Evolutionary conservation across 331 rosid genomes (phyloP).

Genomic region (Rosa hybrid): DNA sequence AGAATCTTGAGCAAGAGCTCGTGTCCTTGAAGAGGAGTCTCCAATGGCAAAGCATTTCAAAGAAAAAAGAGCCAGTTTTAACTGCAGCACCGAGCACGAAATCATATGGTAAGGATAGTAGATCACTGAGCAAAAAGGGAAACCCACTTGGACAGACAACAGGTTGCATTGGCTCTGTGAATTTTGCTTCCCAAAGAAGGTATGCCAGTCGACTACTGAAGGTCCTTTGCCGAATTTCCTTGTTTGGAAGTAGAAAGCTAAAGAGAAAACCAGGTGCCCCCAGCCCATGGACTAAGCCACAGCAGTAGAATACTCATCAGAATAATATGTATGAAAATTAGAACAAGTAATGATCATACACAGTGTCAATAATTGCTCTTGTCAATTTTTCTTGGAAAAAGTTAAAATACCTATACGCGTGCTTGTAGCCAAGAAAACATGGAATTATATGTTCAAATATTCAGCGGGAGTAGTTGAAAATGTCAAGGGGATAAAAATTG

Average conservation of each 20-base stretch:
- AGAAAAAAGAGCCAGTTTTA: conserved; percentile 42
- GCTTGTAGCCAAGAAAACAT: not conserved
- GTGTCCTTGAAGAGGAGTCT: conserved; percentile 63
- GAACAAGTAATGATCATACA: conserved; percentile 7
- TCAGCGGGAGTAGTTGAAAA: not conserved
- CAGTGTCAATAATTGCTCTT: conserved; percentile 9
- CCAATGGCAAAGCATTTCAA: conserved; percentile 50
- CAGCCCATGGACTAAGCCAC: conserved; percentile 38
- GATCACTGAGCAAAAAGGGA: conserved; percentile 53
- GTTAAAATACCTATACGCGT: not conserved
- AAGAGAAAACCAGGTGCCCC: conserved; percentile 52
- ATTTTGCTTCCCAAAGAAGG: conserved; percentile 66
- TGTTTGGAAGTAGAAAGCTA: conserved; percentile 61
- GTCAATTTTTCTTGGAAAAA: not conserved
- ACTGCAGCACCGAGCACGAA: conserved; percentile 38
- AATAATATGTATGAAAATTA: conserved; percentile 32
- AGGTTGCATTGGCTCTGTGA: conserved; percentile 73
- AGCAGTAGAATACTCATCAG: conserved; percentile 30
- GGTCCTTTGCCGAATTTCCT: conserved; percentile 49
- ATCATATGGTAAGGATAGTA: conserved; percentile 45
- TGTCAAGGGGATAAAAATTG: not conserved
- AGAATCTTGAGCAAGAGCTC: conserved; percentile 75
- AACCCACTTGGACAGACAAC: conserved; percentile 59
- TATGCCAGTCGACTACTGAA: conserved; percentile 59
- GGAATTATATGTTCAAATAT: not conserved